Evolutionary conservation across 2,329 filamentous ascomycete genomes (phyloP), one percentile per base, ranked within the genome.

Genomic region (Penicillium sp.): DNA sequence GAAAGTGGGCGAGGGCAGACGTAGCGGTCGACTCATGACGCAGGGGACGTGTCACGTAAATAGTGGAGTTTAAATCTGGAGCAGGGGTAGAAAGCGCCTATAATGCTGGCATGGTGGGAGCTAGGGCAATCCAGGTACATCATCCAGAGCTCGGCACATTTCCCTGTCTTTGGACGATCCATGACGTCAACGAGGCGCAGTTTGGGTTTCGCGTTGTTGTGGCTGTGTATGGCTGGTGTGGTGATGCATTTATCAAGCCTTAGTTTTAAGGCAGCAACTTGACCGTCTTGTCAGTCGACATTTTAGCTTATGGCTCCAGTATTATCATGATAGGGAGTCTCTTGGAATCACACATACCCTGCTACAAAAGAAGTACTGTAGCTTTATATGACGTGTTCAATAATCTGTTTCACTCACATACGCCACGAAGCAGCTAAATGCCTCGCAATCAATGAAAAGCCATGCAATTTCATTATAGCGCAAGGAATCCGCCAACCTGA

Each of bases 141-240:
- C 49, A 26, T 26, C 15, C 8, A 46, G 6, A 31, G 31, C 29
- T 44, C 29, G 22, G 37, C 37, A 8, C 29, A 15, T 18, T 52
- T 55, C 49, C 49, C 35, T 48, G 52, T 22, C 37, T 26, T 33
- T 5, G 27, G 22, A 7, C 18, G 25, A 18, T 23, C 6, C 12
- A 37, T 55, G 54, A 56, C 54, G 54, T 56, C 54, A 56, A 35
- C 46, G 54, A 53, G 54, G 54, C 50, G 49, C 46, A 22, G 18
- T 18, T n/a, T 29, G 18, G 7, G 40, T 37, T 37, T 37, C n/a
- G 33, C n/a, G n/a, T 18, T 18, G 6, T 18, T 37, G 48, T 44
- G 37, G 33, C 33, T 7, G n/a, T 48, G 33, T n/a, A 11, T 37
- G n/a, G 15, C 29, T 31, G 29, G 12, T 31, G 12, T 31, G 29